Percentiles rank a stretch among this genome's conserved stretches.
Evolutionary conservation across 2,329 filamentous ascomycete species (phyloP).

Genomic region (Zymoseptoria brevis): DNA sequence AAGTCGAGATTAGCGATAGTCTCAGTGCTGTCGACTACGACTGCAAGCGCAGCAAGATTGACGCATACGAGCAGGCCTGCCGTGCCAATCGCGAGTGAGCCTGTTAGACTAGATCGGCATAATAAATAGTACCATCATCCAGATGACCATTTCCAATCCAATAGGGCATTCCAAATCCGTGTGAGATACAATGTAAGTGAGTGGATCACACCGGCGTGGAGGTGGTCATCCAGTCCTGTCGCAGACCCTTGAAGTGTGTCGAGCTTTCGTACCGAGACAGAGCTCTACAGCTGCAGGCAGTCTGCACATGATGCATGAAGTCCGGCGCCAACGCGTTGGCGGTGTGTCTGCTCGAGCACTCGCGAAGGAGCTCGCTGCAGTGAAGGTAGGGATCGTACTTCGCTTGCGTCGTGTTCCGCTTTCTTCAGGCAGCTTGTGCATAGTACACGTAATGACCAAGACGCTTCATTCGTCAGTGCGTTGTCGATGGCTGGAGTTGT

Average conservation of each 20-base stretch:
- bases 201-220: not conserved
- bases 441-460: not conserved
- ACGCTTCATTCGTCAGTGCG: too few relatives aligned
- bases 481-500: not conserved
- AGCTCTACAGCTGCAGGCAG: not conserved
- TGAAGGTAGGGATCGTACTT: not conserved
- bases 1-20: conserved; percentile 5
- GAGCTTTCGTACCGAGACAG: not conserved
- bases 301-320: not conserved
- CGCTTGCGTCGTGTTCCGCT: not conserved
- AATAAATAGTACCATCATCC: not conserved
- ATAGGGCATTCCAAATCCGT: not conserved
- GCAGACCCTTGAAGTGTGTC: not conserved
- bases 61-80: not conserved
- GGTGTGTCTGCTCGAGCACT: not conserved
- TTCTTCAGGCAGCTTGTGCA: not conserved
- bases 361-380: not conserved
- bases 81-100: not conserved
- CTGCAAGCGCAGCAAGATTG: conserved; percentile 1
- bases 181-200: not conserved
- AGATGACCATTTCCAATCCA: not conserved
- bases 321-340: not conserved
- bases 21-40: conserved; percentile 3
- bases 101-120: not conserved
- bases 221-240: not conserved